A percentile compares a stretch with the other conserved stretches of the same genome.
phyloP scores from a whole-genome alignment of 441 rosid species.

The Raphanus hybrid region DNA sequence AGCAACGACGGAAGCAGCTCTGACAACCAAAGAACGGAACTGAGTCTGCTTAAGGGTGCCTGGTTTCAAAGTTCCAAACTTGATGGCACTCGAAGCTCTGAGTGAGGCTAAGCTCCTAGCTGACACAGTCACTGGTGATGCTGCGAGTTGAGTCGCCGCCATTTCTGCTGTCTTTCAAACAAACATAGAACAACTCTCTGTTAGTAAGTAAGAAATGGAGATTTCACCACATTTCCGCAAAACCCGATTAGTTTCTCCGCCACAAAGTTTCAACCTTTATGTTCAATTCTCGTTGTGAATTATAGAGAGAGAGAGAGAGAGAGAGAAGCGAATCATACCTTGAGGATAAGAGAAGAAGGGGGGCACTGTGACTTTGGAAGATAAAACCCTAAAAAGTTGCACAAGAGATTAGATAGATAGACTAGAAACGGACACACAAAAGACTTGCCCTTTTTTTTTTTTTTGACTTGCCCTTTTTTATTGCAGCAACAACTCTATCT shows the following conservation, averaged over 20 bases:
- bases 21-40: constrained; percentile 64
- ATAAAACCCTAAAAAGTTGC: constrained; percentile 41
- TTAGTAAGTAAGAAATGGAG: constrained; percentile 9
- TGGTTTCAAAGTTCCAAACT: constrained; percentile 55
- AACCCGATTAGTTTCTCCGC: constrained; percentile 16
- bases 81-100: constrained; percentile 58
- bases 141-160: constrained; percentile 79
- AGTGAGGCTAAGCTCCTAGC: constrained; percentile 65
- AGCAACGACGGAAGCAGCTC: constrained; percentile 83
- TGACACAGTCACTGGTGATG: constrained; percentile 62
- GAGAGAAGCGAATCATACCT: constrained; percentile 35
- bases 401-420: constrained; percentile 24
- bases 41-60: constrained; percentile 45
- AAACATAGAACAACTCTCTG: neutral
- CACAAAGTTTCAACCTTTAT: constrained; percentile 13
- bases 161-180: constrained; percentile 48
- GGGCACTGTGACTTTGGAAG: constrained; percentile 13
- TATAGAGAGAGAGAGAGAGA: constrained; percentile 9
- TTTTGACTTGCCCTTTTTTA: constrained; percentile 31
- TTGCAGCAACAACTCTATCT: constrained; percentile 20
- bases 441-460: constrained; percentile 20
- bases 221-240: neutral
- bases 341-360: constrained; percentile 31
- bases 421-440: constrained; percentile 3
- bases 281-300: neutral